Conservation (phyloP, 2,329 filamentous ascomycete genomes). For the Tricladium varicosporioides region DNA sequence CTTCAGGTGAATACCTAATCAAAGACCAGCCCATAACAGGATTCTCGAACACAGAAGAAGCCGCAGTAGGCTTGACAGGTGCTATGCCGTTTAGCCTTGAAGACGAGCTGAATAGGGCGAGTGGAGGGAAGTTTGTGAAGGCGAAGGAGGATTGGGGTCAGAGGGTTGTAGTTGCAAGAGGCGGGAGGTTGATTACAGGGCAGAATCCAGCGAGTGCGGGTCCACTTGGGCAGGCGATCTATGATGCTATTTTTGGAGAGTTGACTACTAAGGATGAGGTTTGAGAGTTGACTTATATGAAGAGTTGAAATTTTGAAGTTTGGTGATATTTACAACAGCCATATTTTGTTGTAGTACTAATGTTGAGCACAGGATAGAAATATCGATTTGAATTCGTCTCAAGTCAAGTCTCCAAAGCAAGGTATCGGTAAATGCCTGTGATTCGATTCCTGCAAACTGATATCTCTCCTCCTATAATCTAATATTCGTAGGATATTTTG, state of each 20-base stretch:
- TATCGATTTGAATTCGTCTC: no score
- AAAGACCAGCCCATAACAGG: slow-evolving; percentile 57
- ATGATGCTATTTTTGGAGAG: slow-evolving; percentile 17
- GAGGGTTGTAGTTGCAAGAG: slow-evolving; percentile 36
- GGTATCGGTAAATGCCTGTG: no score
- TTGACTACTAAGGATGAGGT: slow-evolving; percentile 15
- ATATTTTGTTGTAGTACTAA: no score
- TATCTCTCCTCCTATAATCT: no score
- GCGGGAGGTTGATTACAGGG: slow-evolving; percentile 39
- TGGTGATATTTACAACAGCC: no score
- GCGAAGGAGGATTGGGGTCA: slow-evolving; percentile 41
- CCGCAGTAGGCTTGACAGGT: slow-evolving; percentile 39
- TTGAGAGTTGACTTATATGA: neutral
- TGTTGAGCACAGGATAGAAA: no score
- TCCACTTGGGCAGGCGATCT: slow-evolving; percentile 38
- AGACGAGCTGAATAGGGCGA: slow-evolving; percentile 48
- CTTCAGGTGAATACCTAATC: slow-evolving; percentile 52
- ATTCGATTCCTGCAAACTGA: no score
- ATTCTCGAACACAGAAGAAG: slow-evolving; percentile 52
- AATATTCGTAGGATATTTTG: no score
- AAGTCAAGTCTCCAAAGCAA: no score
- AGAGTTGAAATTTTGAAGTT: no score
- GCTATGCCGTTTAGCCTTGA: slow-evolving; percentile 60
- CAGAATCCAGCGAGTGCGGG: slow-evolving; percentile 42
- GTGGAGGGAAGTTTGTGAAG: slow-evolving; percentile 55